These are phyloP conservation scores for Pseudogymnoascus sp. DNA, from an alignment of 2,329 filamentous ascomycete genomes.

Conservation along the genomic window DNA sequence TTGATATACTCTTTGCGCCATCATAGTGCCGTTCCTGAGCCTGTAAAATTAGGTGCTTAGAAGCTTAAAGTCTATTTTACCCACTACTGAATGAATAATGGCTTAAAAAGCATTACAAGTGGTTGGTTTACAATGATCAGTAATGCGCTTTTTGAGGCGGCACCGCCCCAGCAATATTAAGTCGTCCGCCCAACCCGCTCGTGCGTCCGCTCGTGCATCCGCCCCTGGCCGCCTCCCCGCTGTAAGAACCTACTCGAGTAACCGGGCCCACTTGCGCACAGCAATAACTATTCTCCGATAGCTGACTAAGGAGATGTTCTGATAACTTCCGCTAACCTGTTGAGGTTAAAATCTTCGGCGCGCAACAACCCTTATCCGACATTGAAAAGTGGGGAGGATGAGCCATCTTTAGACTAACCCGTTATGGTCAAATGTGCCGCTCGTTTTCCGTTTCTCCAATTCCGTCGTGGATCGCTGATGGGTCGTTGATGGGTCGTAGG, in stretches of 20 bases:
- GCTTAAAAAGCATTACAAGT: conserved; percentile 1
- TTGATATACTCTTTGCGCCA: too few species aligned
- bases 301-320: not conserved
- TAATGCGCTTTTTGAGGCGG: not conserved
- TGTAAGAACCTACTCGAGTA: not conserved
- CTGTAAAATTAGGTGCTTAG: not conserved
- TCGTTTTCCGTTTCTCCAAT: not conserved
- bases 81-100: not conserved
- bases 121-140: not conserved
- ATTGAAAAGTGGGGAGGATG: too few species aligned
- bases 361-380: not conserved
- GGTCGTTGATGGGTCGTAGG: not conserved
- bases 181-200: not conserved
- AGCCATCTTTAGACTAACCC: not conserved
- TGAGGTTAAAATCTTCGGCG: not conserved
- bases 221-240: not conserved
- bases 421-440: not conserved
- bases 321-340: not conserved
- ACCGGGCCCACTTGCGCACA: not conserved
- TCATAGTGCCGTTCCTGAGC: not conserved
- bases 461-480: not conserved
- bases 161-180: not conserved
- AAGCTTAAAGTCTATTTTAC: not conserved
- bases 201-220: conserved; percentile 4
- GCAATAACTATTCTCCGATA: not conserved